These are phyloP conservation scores for Castanea crenata DNA, from an alignment of 306 rosid genomes.

Conservation along the genomic window DNA sequence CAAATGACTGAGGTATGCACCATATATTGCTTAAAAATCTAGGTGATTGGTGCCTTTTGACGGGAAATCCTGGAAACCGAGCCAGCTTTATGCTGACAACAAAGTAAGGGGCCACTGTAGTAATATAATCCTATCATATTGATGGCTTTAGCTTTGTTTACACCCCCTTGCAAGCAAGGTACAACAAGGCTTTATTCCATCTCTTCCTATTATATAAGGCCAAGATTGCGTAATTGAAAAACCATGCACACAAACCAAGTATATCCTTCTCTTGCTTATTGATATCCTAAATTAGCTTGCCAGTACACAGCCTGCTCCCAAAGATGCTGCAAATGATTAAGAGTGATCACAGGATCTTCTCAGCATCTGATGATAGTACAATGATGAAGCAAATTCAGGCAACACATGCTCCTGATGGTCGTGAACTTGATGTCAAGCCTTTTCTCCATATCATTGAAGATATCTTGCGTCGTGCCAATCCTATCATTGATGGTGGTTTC, in stretches of 20 bases:
- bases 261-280: background rate
- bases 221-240: constrained; percentile 3
- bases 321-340: constrained; percentile 16
- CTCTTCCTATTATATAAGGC: constrained; percentile 38
- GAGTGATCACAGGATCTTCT: constrained; percentile 47
- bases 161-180: constrained; percentile 77
- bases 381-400: constrained; percentile 69
- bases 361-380: constrained; percentile 62
- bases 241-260: constrained; percentile 23
- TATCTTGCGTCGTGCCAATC: constrained; percentile 43
- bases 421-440: constrained; percentile 61
- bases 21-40: no score
- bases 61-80: constrained; percentile 13
- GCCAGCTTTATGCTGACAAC: constrained; percentile 11
- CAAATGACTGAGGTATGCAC: background rate
- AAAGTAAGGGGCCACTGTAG: constrained; percentile 9
- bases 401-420: constrained; percentile 65
- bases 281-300: constrained; percentile 30
- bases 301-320: constrained; percentile 16
- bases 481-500: constrained; percentile 33
- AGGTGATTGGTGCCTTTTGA: background rate
- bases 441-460: constrained; percentile 54
- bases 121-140: constrained; percentile 20
- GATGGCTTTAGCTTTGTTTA: constrained; percentile 53
- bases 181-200: constrained; percentile 65